Base-by-base conservation (phyloP, 164 flowering plant genomes). In the Vitis amurensis region DNA sequence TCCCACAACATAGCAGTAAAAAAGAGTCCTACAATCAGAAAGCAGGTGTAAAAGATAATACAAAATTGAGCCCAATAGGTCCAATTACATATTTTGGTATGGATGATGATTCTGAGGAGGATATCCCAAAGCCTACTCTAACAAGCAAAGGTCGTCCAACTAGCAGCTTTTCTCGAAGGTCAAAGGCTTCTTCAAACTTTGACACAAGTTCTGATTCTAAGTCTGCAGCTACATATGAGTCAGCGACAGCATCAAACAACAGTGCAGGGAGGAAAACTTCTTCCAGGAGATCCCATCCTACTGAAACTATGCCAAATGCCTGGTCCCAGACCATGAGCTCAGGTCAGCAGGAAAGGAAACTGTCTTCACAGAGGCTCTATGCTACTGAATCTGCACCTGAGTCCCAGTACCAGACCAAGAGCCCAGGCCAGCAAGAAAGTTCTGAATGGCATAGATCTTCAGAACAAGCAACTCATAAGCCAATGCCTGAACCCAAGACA, bases 91-190 rank as follows among this genome's bases (percentile, higher is more conserved):
- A 11, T 76, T 77, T 79, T 72, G 81, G 76, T 72, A 84, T 84
- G n/a, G 84, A 69, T 44, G 58, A 71, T 70, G 85, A 82, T 52
- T 44, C 77, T 58, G 82, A 81, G 58, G 84, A 79, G 15, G 75
- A 72, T 59, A 8, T 57, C 47, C 72, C 78, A 13, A 71, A 47
- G 70, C 74, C 57, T 27, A 59, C 71, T 69, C 16, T 53, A 59
- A 57, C 71, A n/a, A 57, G 64, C 27, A 80, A 58, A 59, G 72
- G 71, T 48, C 72, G 68, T 70, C 27, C 58, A 9, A 75, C 72
- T 61, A 50, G 75, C 30, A 80, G 71, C 59, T 31, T 78, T 65
- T 88, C 94, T 78, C 85, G 83, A 63, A 82, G 93, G 81, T 85
- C 91, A 50, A 88, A 76, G 66, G 81, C 71, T 68, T 69, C 84